These are phyloP conservation scores for Kwoniella pini DNA, from an alignment of 768 basidiomycete genomes.

Conservation along the genomic window DNA sequence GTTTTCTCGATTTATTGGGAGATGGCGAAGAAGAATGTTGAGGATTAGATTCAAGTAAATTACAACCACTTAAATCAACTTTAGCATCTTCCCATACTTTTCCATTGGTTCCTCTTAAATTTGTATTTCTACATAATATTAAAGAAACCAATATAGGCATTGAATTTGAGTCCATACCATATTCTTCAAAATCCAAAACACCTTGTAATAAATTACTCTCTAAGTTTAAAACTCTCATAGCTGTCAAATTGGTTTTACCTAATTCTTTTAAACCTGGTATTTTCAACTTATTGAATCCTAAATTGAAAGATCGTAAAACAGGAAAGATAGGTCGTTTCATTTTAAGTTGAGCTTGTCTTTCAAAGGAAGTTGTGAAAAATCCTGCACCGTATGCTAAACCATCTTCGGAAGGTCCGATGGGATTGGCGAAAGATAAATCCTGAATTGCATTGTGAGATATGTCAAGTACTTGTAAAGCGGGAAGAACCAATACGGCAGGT, in stretches of 20 bases:
- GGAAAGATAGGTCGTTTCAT: slow-evolving; percentile 26
- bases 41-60: slow-evolving; percentile 11
- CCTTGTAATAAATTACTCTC: slow-evolving; percentile 37
- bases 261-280: slow-evolving; percentile 16
- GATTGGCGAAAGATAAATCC: slow-evolving; percentile 32
- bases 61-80: slow-evolving; percentile 36
- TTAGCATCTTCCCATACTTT: slow-evolving; percentile 17
- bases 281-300: slow-evolving; percentile 32
- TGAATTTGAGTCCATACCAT: slow-evolving; percentile 19
- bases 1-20: background rate
- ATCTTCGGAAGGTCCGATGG: slow-evolving; percentile 42
- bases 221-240: slow-evolving; percentile 33
- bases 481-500: slow-evolving; percentile 41
- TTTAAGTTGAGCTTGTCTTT: slow-evolving; percentile 22
- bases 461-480: slow-evolving; percentile 44
- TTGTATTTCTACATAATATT: slow-evolving; percentile 30
- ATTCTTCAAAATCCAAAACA: slow-evolving; percentile 21
- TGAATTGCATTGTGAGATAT: slow-evolving; percentile 45
- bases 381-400: slow-evolving; percentile 45
- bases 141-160: slow-evolving; percentile 33
- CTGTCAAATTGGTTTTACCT: slow-evolving; percentile 8
- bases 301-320: slow-evolving; percentile 30
- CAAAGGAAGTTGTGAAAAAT: slow-evolving; percentile 43
- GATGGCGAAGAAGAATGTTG: slow-evolving; percentile 1
- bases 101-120: slow-evolving; percentile 22